These are phyloP conservation scores for Nymphaea colorata DNA, from an alignment of 164 flowering plant genomes.

Conservation along the genomic window DNA sequence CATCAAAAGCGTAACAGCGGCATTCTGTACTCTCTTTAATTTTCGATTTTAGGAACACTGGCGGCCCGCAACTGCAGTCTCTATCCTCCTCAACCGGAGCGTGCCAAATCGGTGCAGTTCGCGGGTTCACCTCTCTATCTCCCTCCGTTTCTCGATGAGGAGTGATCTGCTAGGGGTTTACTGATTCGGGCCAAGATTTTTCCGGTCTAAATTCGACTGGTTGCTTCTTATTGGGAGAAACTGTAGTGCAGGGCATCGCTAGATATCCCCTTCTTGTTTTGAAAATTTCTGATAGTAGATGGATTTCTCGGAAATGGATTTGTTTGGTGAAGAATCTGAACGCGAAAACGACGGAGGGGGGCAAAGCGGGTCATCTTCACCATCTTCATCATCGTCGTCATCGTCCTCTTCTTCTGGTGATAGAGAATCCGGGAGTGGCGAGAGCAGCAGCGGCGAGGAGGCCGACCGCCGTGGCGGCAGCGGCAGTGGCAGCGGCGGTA, in stretches of 20 bases:
- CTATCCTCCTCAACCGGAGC: no score
- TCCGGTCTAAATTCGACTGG: not conserved
- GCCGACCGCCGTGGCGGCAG: constrained; percentile 4
- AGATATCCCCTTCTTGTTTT: no score
- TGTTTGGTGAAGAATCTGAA: constrained; percentile 61
- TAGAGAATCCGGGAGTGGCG: constrained; percentile 15
- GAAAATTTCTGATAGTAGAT: constrained; percentile 11
- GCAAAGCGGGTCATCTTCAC: constrained; percentile 32
- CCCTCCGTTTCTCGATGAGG: no score
- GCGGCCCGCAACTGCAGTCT: no score
- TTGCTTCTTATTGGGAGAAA: no score
- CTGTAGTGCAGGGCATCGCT: no score
- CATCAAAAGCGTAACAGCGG: no score
- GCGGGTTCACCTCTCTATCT: no score
- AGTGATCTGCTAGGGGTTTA: not conserved
- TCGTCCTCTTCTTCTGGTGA: constrained; percentile 33
- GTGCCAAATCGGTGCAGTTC: no score
- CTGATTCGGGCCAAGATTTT: not conserved
- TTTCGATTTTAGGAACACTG: no score
- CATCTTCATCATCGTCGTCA: constrained; percentile 40
- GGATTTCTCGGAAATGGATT: constrained; percentile 41
- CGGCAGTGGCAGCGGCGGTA: constrained; percentile 19
- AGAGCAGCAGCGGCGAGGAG: constrained; percentile 20
- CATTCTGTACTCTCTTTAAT: no score
- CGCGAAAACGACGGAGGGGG: constrained; percentile 15